Conservation (phyloP, 2,329 filamentous ascomycete species). For the Alternaria alternata region DNA sequence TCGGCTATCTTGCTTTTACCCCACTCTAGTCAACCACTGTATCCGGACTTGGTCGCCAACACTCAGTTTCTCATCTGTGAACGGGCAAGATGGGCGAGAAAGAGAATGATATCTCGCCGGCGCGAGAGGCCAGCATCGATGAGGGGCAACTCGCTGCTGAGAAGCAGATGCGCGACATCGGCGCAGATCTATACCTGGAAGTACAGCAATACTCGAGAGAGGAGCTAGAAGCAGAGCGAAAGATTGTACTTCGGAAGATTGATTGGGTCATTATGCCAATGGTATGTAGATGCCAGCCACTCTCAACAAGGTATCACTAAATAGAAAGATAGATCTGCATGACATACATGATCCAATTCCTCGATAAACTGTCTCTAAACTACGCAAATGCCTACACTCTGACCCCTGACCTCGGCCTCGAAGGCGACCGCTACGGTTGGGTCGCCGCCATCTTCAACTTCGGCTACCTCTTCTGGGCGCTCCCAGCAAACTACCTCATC, state of each 20-base stretch:
- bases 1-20: not conserved
- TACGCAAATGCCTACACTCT: slow-evolving; percentile 52
- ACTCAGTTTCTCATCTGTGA: not conserved
- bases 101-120: slow-evolving; percentile 30
- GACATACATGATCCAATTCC: slow-evolving; percentile 59
- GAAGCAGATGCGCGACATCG: slow-evolving; percentile 55
- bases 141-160: slow-evolving; percentile 40
- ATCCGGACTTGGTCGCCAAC: not conserved
- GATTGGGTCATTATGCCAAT: slow-evolving; percentile 60
- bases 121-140: slow-evolving; percentile 35
- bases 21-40: not conserved
- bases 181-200: slow-evolving; percentile 56
- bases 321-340: slow-evolving; percentile 41
- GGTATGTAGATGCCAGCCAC: slow-evolving; percentile 29
- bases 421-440: slow-evolving; percentile 53
- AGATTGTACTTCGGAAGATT: slow-evolving; percentile 54
- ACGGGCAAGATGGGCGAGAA: slow-evolving; percentile 33
- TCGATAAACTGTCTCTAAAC: slow-evolving; percentile 55
- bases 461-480: slow-evolving; percentile 54
- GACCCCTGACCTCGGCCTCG: slow-evolving; percentile 46
- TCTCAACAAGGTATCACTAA: no score
- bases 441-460: slow-evolving; percentile 56
- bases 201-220: slow-evolving; percentile 54
- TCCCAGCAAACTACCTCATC: slow-evolving; percentile 52
- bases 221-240: slow-evolving; percentile 55